Conservation (phyloP, 2,329 filamentous ascomycete species). For the Simplicillium sp. region DNA sequence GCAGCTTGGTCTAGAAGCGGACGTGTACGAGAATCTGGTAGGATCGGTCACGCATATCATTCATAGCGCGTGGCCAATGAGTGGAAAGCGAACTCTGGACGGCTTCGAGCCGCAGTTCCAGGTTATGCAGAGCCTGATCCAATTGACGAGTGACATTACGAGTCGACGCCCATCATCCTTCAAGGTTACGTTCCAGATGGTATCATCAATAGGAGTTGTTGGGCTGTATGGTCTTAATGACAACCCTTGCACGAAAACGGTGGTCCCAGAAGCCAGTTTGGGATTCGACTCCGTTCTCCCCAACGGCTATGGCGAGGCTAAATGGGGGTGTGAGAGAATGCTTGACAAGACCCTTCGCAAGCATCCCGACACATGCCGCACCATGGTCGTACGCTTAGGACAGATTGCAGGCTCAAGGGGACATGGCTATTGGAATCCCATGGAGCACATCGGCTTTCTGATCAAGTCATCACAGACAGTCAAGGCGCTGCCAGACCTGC, state of each 20-base stretch:
- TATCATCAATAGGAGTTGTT: slow-evolving; percentile 31
- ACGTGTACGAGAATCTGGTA: slow-evolving; percentile 26
- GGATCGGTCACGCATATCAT: slow-evolving; percentile 36
- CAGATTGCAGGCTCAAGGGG: background rate
- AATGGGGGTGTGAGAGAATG: slow-evolving; percentile 39
- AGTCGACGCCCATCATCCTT: slow-evolving; percentile 3
- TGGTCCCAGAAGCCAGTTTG: slow-evolving; percentile 33
- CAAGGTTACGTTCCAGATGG: slow-evolving; percentile 25
- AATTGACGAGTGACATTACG: slow-evolving; percentile 27
- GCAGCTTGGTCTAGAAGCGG: slow-evolving; percentile 27
- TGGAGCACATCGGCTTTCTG: background rate
- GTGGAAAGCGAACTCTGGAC: slow-evolving; percentile 22
- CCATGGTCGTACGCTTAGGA: slow-evolving; percentile 27
- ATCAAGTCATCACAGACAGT: background rate
- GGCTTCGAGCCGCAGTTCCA: slow-evolving; percentile 33
- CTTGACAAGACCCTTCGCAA: slow-evolving; percentile 35
- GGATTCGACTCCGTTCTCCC: slow-evolving; percentile 27
- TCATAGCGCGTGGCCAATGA: slow-evolving; percentile 45
- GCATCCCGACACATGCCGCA: slow-evolving; percentile 28
- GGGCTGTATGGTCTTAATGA: slow-evolving; percentile 13
- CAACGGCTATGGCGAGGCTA: slow-evolving; percentile 43
- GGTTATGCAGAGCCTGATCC: slow-evolving; percentile 34
- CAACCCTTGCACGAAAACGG: no score
- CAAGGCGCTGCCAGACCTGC: background rate
- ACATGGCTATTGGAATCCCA: slow-evolving; percentile 1